Evolutionary conservation across 345 rosid genomes (phyloP), one percentile per base, ranked within the genome.

Genomic region (Jatropha curcas): DNA sequence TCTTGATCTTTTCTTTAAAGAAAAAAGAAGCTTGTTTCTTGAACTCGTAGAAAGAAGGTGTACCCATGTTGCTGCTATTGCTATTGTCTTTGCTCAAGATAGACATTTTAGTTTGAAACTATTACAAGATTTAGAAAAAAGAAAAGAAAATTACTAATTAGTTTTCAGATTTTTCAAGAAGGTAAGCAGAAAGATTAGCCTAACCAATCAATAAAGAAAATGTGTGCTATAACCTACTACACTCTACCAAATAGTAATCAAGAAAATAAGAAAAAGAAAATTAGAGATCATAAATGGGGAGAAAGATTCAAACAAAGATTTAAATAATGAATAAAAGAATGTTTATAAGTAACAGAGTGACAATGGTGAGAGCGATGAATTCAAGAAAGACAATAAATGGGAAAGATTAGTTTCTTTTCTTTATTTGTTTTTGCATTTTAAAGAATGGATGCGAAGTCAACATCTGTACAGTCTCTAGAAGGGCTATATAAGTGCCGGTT

Each of bases 1-100:
- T 89, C 84, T 88, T 92, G 78, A 94, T 87, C 88, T 92, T 94
- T 77, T 92, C 97, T 84, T 88, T 94, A 82, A 94, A 69, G 78
- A 92, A 94, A 77, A 94, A 94, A 5, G 97, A 94, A 60, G 97
- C 97, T 71, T 94, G 98, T 67, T 89, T 92, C 89, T 83, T 92
- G 75, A 94, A 69, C 34, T 94, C 95, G 77, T 71, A 87, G 71
- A 94, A 89, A 41, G 86, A 82, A 34, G 90, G 81, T 13, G 86
- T 67, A 71, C 83, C 84, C 88, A 77, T 85, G 82, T 73, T 77
- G 77, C 65, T 76, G 83, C 78, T 75, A 58, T 70, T 76, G 82
- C 79, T 75, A 60, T 61, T 78, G 69, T 68, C 84, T 76, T 78
- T 88, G 83, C 89, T 89, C 57, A 86, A 74, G 76, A 71, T 81